Evolutionary conservation across 306 rosid species (phyloP).

Genomic region (Vigna nakashimae): DNA sequence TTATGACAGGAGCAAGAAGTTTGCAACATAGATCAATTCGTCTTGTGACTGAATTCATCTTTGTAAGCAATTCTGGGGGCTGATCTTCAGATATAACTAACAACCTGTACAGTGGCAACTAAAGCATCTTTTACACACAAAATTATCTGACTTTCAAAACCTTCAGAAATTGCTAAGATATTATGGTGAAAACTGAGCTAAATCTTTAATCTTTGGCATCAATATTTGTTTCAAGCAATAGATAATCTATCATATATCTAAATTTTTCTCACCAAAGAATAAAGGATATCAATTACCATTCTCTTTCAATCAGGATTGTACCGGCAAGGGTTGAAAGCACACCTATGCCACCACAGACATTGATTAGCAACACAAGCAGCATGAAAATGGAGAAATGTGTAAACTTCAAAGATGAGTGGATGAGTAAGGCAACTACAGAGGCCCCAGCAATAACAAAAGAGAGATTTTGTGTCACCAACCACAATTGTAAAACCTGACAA

Average conservation of each 20-base stretch:
- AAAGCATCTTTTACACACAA: not conserved
- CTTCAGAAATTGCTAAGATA: not conserved
- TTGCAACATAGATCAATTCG: conserved; percentile 87
- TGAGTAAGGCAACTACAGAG: conserved; percentile 61
- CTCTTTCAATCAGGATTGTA: conserved; percentile 90
- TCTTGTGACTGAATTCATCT: conserved; percentile 71
- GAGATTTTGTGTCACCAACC: conserved; percentile 80
- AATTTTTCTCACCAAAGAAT: conserved; percentile 16
- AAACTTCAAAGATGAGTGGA: conserved; percentile 61
- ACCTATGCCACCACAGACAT: conserved; percentile 78
- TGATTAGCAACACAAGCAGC: conserved; percentile 60
- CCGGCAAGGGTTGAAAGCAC: conserved; percentile 89
- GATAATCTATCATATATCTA: conserved; percentile 13
- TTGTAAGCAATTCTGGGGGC: conserved; percentile 67
- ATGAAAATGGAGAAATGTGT: conserved; percentile 62
- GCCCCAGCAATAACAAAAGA: conserved; percentile 81
- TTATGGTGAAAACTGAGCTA: conserved; percentile 5
- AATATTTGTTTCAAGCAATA: conserved; percentile 14
- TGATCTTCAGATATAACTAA: conserved; percentile 81
- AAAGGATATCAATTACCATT: conserved; percentile 74
- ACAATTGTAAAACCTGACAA: conserved; percentile 77
- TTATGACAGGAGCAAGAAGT: conserved; percentile 81
- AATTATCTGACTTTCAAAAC: not conserved
- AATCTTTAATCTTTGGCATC: not conserved
- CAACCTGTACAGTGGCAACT: conserved; percentile 59